Evolutionary conservation across 2,329 filamentous ascomycete genomes (phyloP), one percentile per base, ranked within the genome.

Genomic region (Daldinia sp.): DNA sequence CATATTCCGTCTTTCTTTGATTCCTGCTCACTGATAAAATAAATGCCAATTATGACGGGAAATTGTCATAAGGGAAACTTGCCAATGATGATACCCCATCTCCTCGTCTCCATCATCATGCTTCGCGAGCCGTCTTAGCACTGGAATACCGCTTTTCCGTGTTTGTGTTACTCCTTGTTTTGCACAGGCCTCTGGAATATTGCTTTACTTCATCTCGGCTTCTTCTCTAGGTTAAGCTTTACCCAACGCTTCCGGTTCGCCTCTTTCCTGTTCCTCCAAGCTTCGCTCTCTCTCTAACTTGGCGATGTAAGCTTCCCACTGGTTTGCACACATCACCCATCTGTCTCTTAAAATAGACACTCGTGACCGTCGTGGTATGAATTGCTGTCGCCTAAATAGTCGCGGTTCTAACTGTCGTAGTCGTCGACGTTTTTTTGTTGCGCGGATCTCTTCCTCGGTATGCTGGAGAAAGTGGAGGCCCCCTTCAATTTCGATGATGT

Each of bases 401-500:
- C 7, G 30, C 30, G 30, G 30, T 35, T 35, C 7, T 35, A 35
- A 10, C 7, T 10, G 33, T 35, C 33, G 33, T 35, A 35, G 33
- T 2, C 33, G 33, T 39, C 12, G 35, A 12, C 35, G 35, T 15
- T 15, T 10, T 39, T 39, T 13, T 15, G 10, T 15, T 39, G 35
- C 35, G 12, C 35, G 12, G 5, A 39, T 13, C 13, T 42, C 41
- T 42, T 20, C 46, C 26, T n/a, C 15, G 12, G 44, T 28, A 48
- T 51, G 7, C 26, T 30, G 13, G 13, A 51, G 26, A 51, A 51
- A 51, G 7, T 51, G 26, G 6, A 51, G 12, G 26, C 46, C 46
- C 26, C 28, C 26, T 51, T 30, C 4, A 33, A 33, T 33, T 10
- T 33, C 7, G 46, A 51, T 6, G 10, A 71, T 62, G 6, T 69